These are phyloP conservation scores for Solanum lycopersicoides DNA, from an alignment of 257 asterid genomes.

Conservation along the genomic window DNA sequence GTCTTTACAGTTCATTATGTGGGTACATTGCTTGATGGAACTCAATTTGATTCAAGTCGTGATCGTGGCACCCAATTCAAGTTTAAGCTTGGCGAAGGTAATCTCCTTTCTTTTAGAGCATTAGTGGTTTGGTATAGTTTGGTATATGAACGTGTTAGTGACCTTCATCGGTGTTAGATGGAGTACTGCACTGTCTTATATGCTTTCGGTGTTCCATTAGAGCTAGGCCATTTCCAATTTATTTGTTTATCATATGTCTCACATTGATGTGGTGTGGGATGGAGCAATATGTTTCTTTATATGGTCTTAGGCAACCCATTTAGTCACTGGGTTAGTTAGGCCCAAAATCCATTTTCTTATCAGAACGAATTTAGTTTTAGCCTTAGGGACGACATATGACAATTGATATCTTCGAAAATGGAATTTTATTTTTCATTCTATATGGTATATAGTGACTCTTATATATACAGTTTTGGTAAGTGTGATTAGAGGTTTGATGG, in stretches of 20 bases:
- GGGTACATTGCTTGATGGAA: constrained; percentile 49
- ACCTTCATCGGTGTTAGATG: neutral
- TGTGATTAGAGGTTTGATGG: neutral
- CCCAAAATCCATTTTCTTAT: neutral
- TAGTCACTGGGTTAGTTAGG: neutral
- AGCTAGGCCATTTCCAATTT: neutral
- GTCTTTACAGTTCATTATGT: constrained; percentile 46
- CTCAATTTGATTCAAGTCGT: constrained; percentile 43
- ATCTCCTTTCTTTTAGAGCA: neutral
- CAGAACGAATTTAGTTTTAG: neutral
- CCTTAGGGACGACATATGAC: neutral
- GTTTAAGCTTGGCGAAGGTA: constrained; percentile 48
- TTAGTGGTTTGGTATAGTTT: neutral
- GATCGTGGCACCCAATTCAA: constrained; percentile 30
- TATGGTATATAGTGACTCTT: neutral
- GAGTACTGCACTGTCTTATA: neutral
- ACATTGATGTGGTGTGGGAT: neutral
- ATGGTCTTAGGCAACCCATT: neutral
- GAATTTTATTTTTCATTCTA: neutral
- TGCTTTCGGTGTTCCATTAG: neutral
- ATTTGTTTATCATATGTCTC: neutral
- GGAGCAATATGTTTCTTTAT: neutral
- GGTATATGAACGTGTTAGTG: neutral
- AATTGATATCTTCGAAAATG: neutral
- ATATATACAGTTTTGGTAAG: neutral